These are phyloP conservation scores for Fusarium chuoi DNA, from an alignment of 2,329 filamentous ascomycete genomes.

Conservation along the genomic window DNA sequence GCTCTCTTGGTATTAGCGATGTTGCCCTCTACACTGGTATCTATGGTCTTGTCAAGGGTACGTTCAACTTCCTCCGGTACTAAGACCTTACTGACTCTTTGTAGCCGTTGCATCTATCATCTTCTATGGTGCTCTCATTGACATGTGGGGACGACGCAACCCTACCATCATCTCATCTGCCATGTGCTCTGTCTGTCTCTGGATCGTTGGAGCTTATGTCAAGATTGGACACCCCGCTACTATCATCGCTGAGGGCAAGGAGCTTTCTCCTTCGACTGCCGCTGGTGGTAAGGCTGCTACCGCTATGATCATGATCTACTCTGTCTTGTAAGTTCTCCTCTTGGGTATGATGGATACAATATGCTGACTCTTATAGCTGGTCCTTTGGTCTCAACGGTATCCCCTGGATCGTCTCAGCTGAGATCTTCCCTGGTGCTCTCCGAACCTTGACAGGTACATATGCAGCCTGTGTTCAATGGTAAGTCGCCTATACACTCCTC, in stretches of 20 bases:
- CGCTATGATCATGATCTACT: conserved; percentile 65
- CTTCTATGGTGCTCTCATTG: conserved; percentile 54
- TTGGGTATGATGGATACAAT: accelerated
- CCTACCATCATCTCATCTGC: conserved; percentile 60
- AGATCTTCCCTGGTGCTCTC: conserved; percentile 57
- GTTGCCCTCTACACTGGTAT: conserved; percentile 61
- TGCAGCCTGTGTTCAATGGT: conserved; percentile 55
- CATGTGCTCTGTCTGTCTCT: conserved; percentile 60
- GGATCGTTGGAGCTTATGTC: conserved; percentile 64
- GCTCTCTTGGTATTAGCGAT: conserved; percentile 57
- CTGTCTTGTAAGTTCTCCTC: conserved; percentile 57
- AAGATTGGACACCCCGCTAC: conserved; percentile 60
- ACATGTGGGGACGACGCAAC: conserved; percentile 52
- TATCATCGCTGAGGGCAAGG: conserved; percentile 55
- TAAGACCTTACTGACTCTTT: not conserved
- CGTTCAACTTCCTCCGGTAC: not conserved
- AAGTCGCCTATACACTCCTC: accelerated
- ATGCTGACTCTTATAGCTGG: conserved; percentile 46
- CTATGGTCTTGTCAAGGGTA: conserved; percentile 58
- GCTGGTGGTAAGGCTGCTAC: conserved; percentile 64
- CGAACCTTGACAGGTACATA: conserved; percentile 55
- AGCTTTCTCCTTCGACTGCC: conserved; percentile 53
- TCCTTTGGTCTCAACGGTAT: conserved; percentile 58
- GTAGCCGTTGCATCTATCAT: conserved; percentile 53
- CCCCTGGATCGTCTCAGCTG: conserved; percentile 57